Evolutionary conservation across 2,329 filamentous ascomycete genomes (phyloP), one percentile per base, ranked within the genome.

Genomic region (Thelonectria olida): DNA sequence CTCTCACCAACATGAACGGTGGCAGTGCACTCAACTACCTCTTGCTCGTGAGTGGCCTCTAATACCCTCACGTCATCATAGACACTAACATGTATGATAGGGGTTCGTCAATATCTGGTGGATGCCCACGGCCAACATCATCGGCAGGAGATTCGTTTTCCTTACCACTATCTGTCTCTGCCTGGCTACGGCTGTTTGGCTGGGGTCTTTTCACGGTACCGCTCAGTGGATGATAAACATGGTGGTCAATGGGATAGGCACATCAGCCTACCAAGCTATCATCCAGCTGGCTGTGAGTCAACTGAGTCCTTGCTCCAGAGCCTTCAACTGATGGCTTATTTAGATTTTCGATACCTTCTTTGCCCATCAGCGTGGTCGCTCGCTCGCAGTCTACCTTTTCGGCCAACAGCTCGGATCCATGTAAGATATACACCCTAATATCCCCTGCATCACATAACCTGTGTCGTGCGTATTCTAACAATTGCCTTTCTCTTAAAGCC

Each of bases 41-140:
- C 34, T 49, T 56, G 8, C 53, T 56, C n/a, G 53, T 56, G 19
- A 49, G 44, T 41, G 13, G 8, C 17, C n/a, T 19, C 13, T 19
- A 39, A 22, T 15, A 38, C 27, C n/a, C 9, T 38, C 13, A 38
- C n/a, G 34, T 7, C 7, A 38, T 5, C 13, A 10, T 15, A 10
- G n/a, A 38, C 15, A 5, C 8, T 5, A 9, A 5, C 15, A n/a
- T 15, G 34, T n/a, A n/a, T 15, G 9, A 4, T 20, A 56, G 42
- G 53, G 53, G 6, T 49, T 56, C 41, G 42, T 56, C 25, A 56
- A 56, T 23, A 56, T 56, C 7, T 56, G 41, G 53, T 56, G 53
- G 53, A 56, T 56, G 53, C 53, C 53, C 34, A 48, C 31, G 4
- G 53, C 53, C 10, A 56, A 49, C 17, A 13, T 49, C 34, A 23